phyloP scores from a whole-genome alignment of 2,329 filamentous ascomycete species.

The Fusarium fracticaudum region DNA sequence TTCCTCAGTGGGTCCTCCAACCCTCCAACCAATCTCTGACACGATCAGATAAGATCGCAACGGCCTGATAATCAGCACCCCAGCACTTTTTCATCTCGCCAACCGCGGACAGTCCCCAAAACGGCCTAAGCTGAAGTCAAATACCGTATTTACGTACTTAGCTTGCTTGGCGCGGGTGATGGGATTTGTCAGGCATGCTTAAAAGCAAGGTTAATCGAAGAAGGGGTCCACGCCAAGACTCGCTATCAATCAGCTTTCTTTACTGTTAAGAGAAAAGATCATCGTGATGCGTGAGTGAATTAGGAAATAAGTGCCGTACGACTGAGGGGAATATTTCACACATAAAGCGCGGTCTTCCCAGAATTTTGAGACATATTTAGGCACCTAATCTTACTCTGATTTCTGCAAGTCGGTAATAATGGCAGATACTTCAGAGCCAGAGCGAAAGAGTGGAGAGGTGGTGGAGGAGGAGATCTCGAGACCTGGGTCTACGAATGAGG shows the following conservation, averaged over 20 bases:
- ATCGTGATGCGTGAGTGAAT: conserved; percentile 11
- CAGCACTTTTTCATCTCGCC: background rate
- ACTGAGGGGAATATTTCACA: background rate
- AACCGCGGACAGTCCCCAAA: background rate
- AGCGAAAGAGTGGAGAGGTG: background rate
- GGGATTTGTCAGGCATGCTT: background rate
- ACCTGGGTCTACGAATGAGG: conserved; percentile 18
- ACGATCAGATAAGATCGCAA: conserved; percentile 28
- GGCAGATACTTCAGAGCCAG: background rate
- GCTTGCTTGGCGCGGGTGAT: background rate
- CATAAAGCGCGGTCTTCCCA: background rate
- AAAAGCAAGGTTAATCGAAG: background rate
- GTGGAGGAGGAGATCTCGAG: background rate
- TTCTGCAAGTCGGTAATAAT: background rate
- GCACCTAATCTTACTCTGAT: background rate
- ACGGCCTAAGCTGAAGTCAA: background rate
- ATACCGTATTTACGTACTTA: conserved; percentile 5
- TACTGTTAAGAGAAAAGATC: conserved; percentile 18
- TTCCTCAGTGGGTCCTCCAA: background rate
- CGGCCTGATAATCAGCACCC: conserved; percentile 4
- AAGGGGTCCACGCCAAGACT: conserved; percentile 11
- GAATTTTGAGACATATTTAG: background rate
- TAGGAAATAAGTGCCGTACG: conserved; percentile 10
- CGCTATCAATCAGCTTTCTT: conserved; percentile 29
- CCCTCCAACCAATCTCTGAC: background rate